These are phyloP conservation scores for Artomyces pyxidatus DNA, from an alignment of 768 basidiomycete genomes.

Conservation along the genomic window DNA sequence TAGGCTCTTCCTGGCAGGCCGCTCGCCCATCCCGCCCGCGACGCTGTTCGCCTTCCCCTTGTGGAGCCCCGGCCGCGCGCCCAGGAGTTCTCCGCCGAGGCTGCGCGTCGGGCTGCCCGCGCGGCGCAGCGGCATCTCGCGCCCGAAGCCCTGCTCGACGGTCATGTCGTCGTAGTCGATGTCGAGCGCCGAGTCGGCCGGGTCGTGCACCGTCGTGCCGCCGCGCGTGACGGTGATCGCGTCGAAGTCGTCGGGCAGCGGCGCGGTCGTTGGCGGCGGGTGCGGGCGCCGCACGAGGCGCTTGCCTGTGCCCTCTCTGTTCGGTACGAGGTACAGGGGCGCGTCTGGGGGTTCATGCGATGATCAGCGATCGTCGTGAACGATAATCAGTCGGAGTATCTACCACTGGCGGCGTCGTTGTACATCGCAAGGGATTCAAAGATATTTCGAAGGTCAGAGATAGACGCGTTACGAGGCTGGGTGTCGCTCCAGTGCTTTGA, in stretches of 20 bases:
- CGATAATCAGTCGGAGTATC: background rate
- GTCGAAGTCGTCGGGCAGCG: slow-evolving; percentile 35
- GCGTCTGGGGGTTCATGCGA: slow-evolving; percentile 3
- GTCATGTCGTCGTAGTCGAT: slow-evolving; percentile 15
- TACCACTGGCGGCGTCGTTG: slow-evolving; percentile 15
- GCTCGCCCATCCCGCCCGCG: slow-evolving; percentile 1
- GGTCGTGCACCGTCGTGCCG: slow-evolving; percentile 10
- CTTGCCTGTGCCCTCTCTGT: slow-evolving; percentile 29
- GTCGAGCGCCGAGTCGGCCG: slow-evolving; percentile 8
- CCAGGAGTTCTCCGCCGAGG: background rate
- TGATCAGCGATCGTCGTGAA: background rate
- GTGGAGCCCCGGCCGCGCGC: background rate
- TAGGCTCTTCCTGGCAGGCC: slow-evolving; percentile 2
- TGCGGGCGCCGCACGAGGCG: slow-evolving; percentile 30
- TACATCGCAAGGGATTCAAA: slow-evolving; percentile 9
- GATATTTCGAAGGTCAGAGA: background rate
- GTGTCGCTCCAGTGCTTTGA: background rate
- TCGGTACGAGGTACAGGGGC: slow-evolving; percentile 30
- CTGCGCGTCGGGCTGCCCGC: slow-evolving; percentile 12
- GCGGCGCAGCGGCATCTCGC: background rate
- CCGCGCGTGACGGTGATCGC: slow-evolving; percentile 22
- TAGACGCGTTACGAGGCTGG: too few species aligned
- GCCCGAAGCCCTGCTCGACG: background rate
- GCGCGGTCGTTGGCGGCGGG: slow-evolving; percentile 31
- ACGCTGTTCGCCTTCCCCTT: slow-evolving; percentile 14